Conservation (phyloP, 2,329 filamentous ascomycete species). For the Sclerotinia trifoliorum region DNA sequence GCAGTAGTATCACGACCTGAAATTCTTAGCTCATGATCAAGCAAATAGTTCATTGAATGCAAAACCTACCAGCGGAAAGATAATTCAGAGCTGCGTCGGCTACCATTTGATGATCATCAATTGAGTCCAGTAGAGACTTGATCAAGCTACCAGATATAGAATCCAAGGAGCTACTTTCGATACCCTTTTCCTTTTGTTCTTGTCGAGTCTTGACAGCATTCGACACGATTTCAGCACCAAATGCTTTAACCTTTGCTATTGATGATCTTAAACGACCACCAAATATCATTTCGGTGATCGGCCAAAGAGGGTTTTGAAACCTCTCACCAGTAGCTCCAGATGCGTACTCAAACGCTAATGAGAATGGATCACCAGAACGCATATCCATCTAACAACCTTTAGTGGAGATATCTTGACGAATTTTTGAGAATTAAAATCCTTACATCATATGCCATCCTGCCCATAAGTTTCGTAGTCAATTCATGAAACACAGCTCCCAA, state of each 20-base stretch:
- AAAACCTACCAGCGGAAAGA: conserved; percentile 53
- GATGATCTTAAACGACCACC: conserved; percentile 50
- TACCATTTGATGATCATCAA: conserved; percentile 55
- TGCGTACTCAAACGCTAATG: conserved; percentile 59
- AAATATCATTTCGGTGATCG: conserved; percentile 55
- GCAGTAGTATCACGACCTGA: conserved; percentile 61
- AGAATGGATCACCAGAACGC: conserved; percentile 60
- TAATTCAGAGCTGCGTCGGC: conserved; percentile 66
- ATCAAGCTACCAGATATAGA: conserved; percentile 56
- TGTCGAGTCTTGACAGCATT: conserved; percentile 50
- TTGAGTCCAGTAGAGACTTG: conserved; percentile 57
- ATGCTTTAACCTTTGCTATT: conserved; percentile 51
- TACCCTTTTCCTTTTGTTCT: conserved; percentile 27
- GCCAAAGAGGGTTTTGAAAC: conserved; percentile 66
- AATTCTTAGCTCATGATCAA: conserved; percentile 21
- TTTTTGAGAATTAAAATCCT: conserved; percentile 1
- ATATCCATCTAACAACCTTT: conserved; percentile 56
- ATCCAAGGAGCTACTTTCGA: conserved; percentile 30
- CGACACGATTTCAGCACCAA: conserved; percentile 57
- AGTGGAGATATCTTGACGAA: neutral
- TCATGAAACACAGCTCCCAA: conserved; percentile 61
- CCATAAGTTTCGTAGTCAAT: conserved; percentile 64
- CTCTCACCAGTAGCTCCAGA: conserved; percentile 59
- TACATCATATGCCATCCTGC: conserved; percentile 64
- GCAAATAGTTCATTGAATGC: neutral